Conservation (phyloP, 2,329 filamentous ascomycete species). For the Colletotrichum tropicicola region DNA sequence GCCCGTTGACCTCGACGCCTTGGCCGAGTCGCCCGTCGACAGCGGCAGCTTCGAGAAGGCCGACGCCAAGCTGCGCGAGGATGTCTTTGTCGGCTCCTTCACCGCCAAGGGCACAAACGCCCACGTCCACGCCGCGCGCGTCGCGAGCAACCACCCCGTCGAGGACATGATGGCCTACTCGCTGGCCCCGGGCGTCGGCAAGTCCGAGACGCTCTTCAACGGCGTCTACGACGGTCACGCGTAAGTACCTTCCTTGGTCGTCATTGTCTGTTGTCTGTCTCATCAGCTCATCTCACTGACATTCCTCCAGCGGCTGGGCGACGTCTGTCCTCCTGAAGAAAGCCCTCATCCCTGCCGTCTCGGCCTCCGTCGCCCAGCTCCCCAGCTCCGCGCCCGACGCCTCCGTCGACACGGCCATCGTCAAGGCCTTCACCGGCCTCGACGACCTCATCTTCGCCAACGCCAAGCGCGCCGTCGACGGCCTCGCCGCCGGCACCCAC, state of each 20-base stretch:
- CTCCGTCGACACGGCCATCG: constrained; percentile 63
- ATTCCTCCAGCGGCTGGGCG: constrained; percentile 45
- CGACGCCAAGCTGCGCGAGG: constrained; percentile 40
- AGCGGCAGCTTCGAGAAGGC: constrained; percentile 36
- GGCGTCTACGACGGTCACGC: constrained; percentile 61
- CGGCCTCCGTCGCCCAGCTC: constrained; percentile 42
- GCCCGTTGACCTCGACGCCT: constrained; percentile 10
- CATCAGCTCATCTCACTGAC: neutral
- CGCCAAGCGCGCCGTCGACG: constrained; percentile 42
- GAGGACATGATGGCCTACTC: constrained; percentile 47
- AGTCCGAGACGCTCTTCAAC: constrained; percentile 39
- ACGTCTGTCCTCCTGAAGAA: constrained; percentile 51
- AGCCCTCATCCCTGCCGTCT: constrained; percentile 52
- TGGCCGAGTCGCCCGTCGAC: constrained; percentile 11
- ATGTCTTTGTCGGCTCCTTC: constrained; percentile 38
- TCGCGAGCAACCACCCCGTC: constrained; percentile 45
- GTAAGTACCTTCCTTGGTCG: constrained; percentile 39
- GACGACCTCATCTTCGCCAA: constrained; percentile 63
- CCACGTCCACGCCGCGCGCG: constrained; percentile 42
- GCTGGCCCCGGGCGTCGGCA: constrained; percentile 40
- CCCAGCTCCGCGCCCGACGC: constrained; percentile 47
- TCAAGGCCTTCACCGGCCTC: constrained; percentile 63
- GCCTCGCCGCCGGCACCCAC: constrained; percentile 35
- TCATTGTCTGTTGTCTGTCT: too few relatives aligned
- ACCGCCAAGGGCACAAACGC: constrained; percentile 34